Conservation (phyloP, 805 yeast species). For the Ogataea trehaloabstinens region DNA sequence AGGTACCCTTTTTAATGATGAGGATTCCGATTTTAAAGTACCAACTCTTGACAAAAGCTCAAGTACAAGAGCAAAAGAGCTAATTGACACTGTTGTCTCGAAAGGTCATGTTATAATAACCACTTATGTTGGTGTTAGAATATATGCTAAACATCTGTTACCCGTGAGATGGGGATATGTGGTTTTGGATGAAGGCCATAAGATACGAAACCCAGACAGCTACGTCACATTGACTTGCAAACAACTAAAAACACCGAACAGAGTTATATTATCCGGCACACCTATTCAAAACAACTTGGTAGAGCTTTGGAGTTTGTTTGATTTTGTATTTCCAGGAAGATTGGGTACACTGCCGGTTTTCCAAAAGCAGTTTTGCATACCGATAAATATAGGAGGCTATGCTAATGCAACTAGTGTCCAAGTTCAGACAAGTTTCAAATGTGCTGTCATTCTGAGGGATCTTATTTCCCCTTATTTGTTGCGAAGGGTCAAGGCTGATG, state of each 20-base stretch:
- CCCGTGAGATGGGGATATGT: constrained; percentile 84
- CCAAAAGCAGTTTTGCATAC: constrained; percentile 86
- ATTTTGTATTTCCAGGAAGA: constrained; percentile 92
- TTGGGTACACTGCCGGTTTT: constrained; percentile 94
- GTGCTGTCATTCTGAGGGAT: constrained; percentile 89
- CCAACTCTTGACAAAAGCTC: constrained; percentile 26
- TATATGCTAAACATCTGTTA: constrained; percentile 55
- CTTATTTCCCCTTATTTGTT: constrained; percentile 85
- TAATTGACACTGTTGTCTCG: constrained; percentile 56
- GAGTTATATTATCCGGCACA: constrained; percentile 90
- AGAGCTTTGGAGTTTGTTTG: constrained; percentile 94
- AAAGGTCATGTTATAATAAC: constrained; percentile 86
- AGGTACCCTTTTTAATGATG: constrained; percentile 46
- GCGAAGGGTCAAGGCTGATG: constrained; percentile 87
- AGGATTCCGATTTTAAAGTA: constrained; percentile 28
- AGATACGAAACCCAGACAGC: constrained; percentile 91
- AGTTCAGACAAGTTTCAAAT: constrained; percentile 93
- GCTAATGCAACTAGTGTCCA: constrained; percentile 96
- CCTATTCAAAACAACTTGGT: constrained; percentile 92
- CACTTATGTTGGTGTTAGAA: constrained; percentile 66
- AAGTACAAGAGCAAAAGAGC: constrained; percentile 33
- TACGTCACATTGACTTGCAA: constrained; percentile 84
- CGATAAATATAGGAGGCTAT: constrained; percentile 96
- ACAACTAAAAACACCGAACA: constrained; percentile 75
- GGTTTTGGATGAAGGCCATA: constrained; percentile 94